Percentiles rank a stretch among this genome's conserved stretches.
phyloP scores from a whole-genome alignment of 306 rosid genomes.

The Vigna hirtella region DNA sequence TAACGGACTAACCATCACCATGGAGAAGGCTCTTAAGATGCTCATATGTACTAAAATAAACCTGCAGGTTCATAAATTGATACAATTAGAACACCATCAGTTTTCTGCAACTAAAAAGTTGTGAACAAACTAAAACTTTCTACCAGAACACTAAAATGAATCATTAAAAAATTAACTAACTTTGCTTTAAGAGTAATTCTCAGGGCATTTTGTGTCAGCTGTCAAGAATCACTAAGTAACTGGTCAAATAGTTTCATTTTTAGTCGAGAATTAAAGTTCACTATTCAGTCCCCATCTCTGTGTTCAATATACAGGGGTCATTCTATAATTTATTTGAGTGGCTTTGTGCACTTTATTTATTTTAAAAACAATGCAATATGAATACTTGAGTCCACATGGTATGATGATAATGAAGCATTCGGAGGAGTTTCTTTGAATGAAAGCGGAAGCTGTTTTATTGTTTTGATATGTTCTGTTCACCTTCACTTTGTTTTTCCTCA shows the following conservation, averaged over 20 bases:
- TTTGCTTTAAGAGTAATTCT: background rate
- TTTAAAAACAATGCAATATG: background rate
- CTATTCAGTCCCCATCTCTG: slow-evolving; percentile 1
- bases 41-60: slow-evolving; percentile 74
- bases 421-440: slow-evolving; percentile 15
- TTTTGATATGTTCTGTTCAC: background rate
- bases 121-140: slow-evolving; percentile 19
- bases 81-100: slow-evolving; percentile 12
- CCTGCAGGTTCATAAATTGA: slow-evolving; percentile 56
- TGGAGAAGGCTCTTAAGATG: slow-evolving; percentile 69
- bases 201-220: no score
- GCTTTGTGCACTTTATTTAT: background rate
- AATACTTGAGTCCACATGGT: slow-evolving; percentile 2
- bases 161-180: slow-evolving; percentile 7
- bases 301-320: background rate
- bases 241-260: background rate
- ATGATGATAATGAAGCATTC: background rate
- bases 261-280: slow-evolving; percentile 9
- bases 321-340: slow-evolving; percentile 18
- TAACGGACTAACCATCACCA: slow-evolving; percentile 64
- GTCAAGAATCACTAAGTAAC: background rate
- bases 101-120: slow-evolving; percentile 29
- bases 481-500: slow-evolving; percentile 19
- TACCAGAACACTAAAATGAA: slow-evolving; percentile 15
- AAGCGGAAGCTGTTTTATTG: background rate